Base-by-base conservation (phyloP, 202 grass and related monocot species). In the Hordeum pubiflorum region DNA sequence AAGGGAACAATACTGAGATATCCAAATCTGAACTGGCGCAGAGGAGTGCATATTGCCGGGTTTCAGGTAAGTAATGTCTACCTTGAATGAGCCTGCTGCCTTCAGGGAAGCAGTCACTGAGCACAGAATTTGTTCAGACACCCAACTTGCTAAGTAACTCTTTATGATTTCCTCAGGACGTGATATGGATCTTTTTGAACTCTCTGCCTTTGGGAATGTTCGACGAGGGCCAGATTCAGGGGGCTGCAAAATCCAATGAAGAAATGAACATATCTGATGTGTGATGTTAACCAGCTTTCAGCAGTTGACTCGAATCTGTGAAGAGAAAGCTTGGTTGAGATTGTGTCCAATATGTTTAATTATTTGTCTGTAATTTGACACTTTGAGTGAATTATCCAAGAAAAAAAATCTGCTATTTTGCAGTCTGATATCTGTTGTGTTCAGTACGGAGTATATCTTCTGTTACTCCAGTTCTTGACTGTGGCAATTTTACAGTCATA, bases 1-100 rank as follows among this genome's bases (percentile, higher is more conserved):
- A 96, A 80, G 92, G 96, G 65, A 99, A 99, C 75, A 99, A 91
- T 32, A 95, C 83, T 71, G 96, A 96, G 78, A 74, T 99, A 44
- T 95, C 92, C 44, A 99, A 84, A 83, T 89, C 92, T 7, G 96
- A 99, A 72, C 92, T 99, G 12, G 88, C 91, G 61, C 89, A 96
- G 82, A 99, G 94, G 79, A 99, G 96, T 81, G 88, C 92, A 38
- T 99, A 96, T 63, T 96, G 92, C 83, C 93, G 96, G 85, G 92
- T 99, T 82, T 93, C 90, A 73, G 92, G 96, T 96, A 87, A 59
- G n/a, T 41, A 64, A 59, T 76, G 17, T 63, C 7, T 68, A 22
- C 55, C 36, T 73, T 73, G 46, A 71, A 36, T 60, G 37, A 55
- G 31, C 9, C 74, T 63, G 23, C 31, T 69, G 41, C 31, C 29